Conservation (phyloP, 257 asterid genomes). For the Scutellaria minor region DNA sequence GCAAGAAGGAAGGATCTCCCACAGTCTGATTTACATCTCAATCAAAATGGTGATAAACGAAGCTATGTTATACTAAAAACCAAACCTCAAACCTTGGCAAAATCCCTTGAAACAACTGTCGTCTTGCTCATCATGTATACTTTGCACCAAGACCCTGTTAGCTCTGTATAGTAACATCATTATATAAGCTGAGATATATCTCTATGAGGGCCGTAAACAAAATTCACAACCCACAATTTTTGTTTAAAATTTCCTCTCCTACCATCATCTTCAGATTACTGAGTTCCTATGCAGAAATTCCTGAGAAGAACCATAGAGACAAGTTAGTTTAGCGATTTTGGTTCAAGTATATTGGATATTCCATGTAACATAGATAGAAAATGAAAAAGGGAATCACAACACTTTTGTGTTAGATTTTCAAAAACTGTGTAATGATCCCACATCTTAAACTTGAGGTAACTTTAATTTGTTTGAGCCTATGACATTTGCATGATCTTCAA, state of each 20-base stretch:
- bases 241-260: constrained; percentile 50
- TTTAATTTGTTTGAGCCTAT: constrained; percentile 13
- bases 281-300: constrained; percentile 70
- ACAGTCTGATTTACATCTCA: constrained; percentile 70
- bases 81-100: constrained; percentile 56
- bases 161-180: constrained; percentile 58
- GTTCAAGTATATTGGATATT: not conserved
- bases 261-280: constrained; percentile 52
- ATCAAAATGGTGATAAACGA: constrained; percentile 50
- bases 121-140: constrained; percentile 46
- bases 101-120: constrained; percentile 48
- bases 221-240: constrained; percentile 46
- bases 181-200: constrained; percentile 48
- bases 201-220: constrained; percentile 43
- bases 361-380: not conserved
- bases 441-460: not conserved
- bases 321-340: constrained; percentile 12
- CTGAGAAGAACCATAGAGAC: constrained; percentile 44
- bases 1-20: constrained; percentile 51
- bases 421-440: not conserved
- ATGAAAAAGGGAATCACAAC: not conserved
- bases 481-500: constrained; percentile 11
- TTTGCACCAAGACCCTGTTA: constrained; percentile 52
- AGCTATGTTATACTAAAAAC: constrained; percentile 56
- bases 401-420: not conserved